These are phyloP conservation scores for Hirsutella minnesotensis DNA, from an alignment of 2,329 filamentous ascomycete genomes.

Conservation along the genomic window DNA sequence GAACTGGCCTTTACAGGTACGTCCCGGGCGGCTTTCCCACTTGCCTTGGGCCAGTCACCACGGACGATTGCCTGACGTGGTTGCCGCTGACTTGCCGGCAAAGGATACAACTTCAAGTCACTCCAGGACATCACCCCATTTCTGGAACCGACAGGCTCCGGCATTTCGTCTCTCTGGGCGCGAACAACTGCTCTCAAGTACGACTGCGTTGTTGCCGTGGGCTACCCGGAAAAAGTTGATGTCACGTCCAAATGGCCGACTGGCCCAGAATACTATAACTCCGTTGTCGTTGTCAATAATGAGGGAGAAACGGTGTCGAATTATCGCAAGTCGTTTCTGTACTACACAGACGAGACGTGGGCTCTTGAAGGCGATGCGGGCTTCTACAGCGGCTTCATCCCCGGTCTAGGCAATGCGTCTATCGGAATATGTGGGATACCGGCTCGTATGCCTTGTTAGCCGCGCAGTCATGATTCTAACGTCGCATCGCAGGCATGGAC, in stretches of 20 bases:
- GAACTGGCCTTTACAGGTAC: slow-evolving; percentile 66
- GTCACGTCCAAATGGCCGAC: slow-evolving; percentile 36
- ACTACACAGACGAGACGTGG: slow-evolving; percentile 50
- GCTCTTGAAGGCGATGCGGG: slow-evolving; percentile 40
- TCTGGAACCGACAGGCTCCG: slow-evolving; percentile 54
- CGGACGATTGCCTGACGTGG: too few relatives aligned
- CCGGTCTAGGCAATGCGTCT: slow-evolving; percentile 36
- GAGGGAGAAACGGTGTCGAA: slow-evolving; percentile 50
- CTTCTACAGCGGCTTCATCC: slow-evolving; percentile 34
- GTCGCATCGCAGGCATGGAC: slow-evolving; percentile 32
- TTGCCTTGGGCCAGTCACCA: too few relatives aligned
- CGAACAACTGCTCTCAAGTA: slow-evolving; percentile 51
- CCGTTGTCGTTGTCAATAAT: slow-evolving; percentile 37
- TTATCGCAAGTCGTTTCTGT: slow-evolving; percentile 49
- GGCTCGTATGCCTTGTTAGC: neutral
- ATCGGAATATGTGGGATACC: slow-evolving; percentile 42
- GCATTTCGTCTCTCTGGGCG: slow-evolving; percentile 62
- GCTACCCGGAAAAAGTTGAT: slow-evolving; percentile 62
- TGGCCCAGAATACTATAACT: slow-evolving; percentile 42
- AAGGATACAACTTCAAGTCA: slow-evolving; percentile 69
- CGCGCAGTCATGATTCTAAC: neutral
- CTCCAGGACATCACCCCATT: slow-evolving; percentile 54
- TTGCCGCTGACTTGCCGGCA: neutral
- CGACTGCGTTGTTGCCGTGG: slow-evolving; percentile 55
- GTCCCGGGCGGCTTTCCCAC: slow-evolving; percentile 5